phyloP scores from a whole-genome alignment of 345 rosid genomes.

The Pistacia vera region DNA sequence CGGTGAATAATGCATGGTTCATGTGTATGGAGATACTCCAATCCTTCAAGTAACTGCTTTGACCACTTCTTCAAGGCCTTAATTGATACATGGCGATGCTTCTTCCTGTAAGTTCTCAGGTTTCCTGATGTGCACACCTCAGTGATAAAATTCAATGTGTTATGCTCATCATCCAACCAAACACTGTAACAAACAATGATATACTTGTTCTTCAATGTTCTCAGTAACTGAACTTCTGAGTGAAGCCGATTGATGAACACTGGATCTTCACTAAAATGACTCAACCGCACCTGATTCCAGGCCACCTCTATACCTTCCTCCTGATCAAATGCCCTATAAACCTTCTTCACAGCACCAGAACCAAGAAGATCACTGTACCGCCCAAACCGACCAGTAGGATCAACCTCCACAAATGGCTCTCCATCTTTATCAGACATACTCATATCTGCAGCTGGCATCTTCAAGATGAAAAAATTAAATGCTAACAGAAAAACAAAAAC shows the following conservation, averaged over 20 bases:
- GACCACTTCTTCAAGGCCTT: conserved; percentile 80
- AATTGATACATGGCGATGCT: conserved; percentile 66
- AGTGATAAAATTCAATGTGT: conserved; percentile 64
- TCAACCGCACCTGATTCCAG: conserved; percentile 69
- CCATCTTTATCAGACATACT: conserved; percentile 39
- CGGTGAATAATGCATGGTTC: conserved; percentile 74
- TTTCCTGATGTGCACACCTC: conserved; percentile 78
- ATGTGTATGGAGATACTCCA: conserved; percentile 66
- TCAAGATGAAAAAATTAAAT: conserved; percentile 12
- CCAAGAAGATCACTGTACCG: conserved; percentile 61
- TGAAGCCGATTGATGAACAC: conserved; percentile 52
- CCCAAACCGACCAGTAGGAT: conserved; percentile 66
- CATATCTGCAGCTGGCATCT: conserved; percentile 57
- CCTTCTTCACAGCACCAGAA: conserved; percentile 68
- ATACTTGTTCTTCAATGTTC: conserved; percentile 52
- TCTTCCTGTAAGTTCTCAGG: conserved; percentile 60
- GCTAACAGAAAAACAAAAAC: background rate
- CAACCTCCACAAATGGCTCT: conserved; percentile 62
- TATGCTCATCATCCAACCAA: conserved; percentile 51
- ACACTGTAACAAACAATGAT: conserved; percentile 65
- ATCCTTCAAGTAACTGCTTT: conserved; percentile 62
- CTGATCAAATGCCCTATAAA: conserved; percentile 76
- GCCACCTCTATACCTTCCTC: conserved; percentile 80
- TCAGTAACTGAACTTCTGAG: conserved; percentile 67
- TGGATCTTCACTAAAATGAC: conserved; percentile 49